A percentile compares a stretch with the other conserved stretches of the same genome.
phyloP scores from a whole-genome alignment of 441 rosid genomes.

The Jatropha podagrica region DNA sequence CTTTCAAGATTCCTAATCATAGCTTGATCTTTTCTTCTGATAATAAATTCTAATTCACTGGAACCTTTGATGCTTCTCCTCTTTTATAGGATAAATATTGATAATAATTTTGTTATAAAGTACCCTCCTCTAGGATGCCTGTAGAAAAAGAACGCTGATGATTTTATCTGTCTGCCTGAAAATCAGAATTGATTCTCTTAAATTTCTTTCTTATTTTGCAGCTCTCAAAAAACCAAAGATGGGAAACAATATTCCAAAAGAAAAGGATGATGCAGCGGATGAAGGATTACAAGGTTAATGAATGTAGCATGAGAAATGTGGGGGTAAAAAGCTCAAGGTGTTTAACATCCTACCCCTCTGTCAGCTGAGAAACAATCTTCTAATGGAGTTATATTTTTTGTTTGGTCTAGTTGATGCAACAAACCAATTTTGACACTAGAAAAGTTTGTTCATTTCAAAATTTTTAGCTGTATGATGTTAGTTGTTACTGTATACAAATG shows the following conservation, averaged over 20 bases:
- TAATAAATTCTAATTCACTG: neutral
- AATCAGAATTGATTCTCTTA: conserved; percentile 9
- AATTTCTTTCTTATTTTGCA: conserved; percentile 20
- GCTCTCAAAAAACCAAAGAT: conserved; percentile 36
- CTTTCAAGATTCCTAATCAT: neutral
- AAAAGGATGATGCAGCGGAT: conserved; percentile 16
- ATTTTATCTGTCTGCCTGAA: neutral
- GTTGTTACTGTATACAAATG: neutral
- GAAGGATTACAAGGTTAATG: conserved; percentile 22
- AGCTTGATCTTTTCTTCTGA: neutral
- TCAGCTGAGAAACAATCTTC: neutral
- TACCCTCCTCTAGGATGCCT: neutral
- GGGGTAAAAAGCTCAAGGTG: neutral
- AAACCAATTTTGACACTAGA: conserved; percentile 25
- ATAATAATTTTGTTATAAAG: neutral
- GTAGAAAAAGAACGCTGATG: neutral
- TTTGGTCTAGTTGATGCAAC: neutral
- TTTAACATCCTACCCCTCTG: neutral
- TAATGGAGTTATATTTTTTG: neutral
- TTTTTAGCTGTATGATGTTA: conserved; percentile 1
- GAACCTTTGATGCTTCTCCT: conserved; percentile 2
- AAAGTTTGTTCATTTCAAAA: neutral
- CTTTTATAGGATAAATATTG: neutral
- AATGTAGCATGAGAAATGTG: neutral
- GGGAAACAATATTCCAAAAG: conserved; percentile 28